These are phyloP conservation scores for Leersia perrieri DNA, from an alignment of 176 grass and related monocot species.

Conservation along the genomic window DNA sequence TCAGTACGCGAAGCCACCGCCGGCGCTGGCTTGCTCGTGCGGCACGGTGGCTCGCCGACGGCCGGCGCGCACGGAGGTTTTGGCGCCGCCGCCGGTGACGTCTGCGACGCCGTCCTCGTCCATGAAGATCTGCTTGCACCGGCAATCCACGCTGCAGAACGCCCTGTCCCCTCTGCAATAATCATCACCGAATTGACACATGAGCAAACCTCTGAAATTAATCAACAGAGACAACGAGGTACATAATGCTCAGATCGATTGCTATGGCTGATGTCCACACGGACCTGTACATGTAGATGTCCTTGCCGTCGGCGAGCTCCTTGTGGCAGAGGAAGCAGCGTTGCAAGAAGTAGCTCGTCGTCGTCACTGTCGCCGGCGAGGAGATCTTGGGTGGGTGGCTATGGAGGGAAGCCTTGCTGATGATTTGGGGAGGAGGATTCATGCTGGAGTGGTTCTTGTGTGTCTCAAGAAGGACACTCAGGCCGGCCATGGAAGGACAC, in stretches of 20 bases:
- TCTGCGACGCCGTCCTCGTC: slow-evolving; percentile 40
- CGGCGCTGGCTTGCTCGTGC: neutral
- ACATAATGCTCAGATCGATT: neutral
- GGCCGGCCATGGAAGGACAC: slow-evolving; percentile 45
- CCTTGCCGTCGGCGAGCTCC: slow-evolving; percentile 42
- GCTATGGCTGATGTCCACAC: neutral
- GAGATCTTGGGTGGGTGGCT: neutral
- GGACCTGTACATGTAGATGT: slow-evolving; percentile 79
- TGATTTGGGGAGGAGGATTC: slow-evolving; percentile 25
- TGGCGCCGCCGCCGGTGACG: neutral
- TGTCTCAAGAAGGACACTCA: slow-evolving; percentile 53
- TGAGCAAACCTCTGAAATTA: neutral
- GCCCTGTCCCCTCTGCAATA: slow-evolving; percentile 46
- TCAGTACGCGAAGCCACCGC: slow-evolving; percentile 32
- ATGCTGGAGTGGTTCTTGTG: neutral
- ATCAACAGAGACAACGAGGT: too few relatives aligned
- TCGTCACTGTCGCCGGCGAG: neutral
- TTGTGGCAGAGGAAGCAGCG: slow-evolving; percentile 55
- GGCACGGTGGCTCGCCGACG: neutral
- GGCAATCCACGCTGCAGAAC: slow-evolving; percentile 68
- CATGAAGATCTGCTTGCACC: slow-evolving; percentile 52
- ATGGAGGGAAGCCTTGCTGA: slow-evolving; percentile 48
- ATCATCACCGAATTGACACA: neutral
- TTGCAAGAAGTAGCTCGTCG: slow-evolving; percentile 41
- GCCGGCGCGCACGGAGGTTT: neutral